Conservation (phyloP, 176 grass and related monocot genomes). For the Musa beccarii region DNA sequence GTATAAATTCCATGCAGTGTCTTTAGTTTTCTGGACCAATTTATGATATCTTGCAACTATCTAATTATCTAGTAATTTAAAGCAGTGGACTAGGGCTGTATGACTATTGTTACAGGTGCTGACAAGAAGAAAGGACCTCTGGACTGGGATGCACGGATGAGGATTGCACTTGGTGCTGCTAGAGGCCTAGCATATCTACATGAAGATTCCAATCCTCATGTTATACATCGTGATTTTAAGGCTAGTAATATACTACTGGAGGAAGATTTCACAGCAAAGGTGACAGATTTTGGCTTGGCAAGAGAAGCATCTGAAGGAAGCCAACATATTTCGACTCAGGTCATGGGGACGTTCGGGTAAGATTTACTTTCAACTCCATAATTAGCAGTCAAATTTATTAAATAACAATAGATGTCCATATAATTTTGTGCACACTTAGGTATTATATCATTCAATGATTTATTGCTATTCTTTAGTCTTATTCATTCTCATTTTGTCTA, state of each 20-base stretch:
- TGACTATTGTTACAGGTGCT: conserved; percentile 34
- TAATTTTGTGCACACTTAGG: background rate
- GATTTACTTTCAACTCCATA: background rate
- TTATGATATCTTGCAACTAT: background rate
- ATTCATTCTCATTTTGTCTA: too few species aligned
- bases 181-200: conserved; percentile 92
- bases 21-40: background rate
- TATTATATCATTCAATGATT: background rate
- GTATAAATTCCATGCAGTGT: background rate
- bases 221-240: conserved; percentile 98
- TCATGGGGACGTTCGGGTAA: conserved; percentile 99
- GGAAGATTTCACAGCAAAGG: conserved; percentile 92
- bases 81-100: background rate
- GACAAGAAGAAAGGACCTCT: conserved; percentile 64
- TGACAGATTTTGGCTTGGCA: conserved; percentile 96
- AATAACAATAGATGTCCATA: background rate
- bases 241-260: conserved; percentile 88
- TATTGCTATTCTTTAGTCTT: background rate
- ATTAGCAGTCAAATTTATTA: background rate
- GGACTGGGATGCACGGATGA: conserved; percentile 89
- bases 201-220: conserved; percentile 89
- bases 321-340: conserved; percentile 70
- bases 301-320: conserved; percentile 79
- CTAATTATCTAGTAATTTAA: background rate
- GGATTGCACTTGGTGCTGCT: conserved; percentile 85